Evolutionary conservation across 768 basidiomycete genomes (phyloP), one percentile per base, ranked within the genome.

Genomic region (Tylopilus rubrobrunneus): DNA sequence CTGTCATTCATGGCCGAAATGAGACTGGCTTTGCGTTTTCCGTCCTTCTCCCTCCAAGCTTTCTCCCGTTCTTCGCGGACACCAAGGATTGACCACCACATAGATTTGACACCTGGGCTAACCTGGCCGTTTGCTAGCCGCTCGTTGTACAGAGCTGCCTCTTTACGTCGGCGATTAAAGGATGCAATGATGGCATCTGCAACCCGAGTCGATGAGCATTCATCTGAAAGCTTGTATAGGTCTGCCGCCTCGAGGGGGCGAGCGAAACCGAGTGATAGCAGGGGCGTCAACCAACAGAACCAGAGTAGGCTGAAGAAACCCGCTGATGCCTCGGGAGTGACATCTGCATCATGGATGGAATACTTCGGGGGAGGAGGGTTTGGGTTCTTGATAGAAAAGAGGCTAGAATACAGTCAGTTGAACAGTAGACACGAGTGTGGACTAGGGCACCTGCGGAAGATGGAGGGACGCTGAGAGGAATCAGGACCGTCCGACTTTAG

Each of bases 191-290:
- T 87, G 34, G 76, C 72, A 1, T 80, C 72, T 3, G 88, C 86
- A 37, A 92, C 81, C 15, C 71, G 62, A 1, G 74, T 77, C 0
- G 92, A 79, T 2, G 80, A 75, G 25, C 84, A 80, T 21, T 79
- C 67, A 36, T 84, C 79, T 53, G 83, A 83, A 25, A 94, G 81
- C 68, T 83, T 87, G 76, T 86, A 94, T 4, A 95, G 75, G 69
- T 95, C 92, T 0, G 86, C 71, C 0, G 85, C 83, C 62, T 92
- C 87, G 3, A 96, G 77, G 1, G 92, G 89, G 8, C 92, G 80
- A 8, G 82, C 78, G 63, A 92, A 92, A 8, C 92, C 92, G 11
- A 92, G 73, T 10, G 73, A 67, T 57, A 95, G 77, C 23, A 94
- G 69, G 3, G 82, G 79, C 3, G 83, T 84, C 19, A 94, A 77